phyloP scores from a whole-genome alignment of 2,329 filamentous ascomycete genomes.

The Sclerotinia borealis region DNA sequence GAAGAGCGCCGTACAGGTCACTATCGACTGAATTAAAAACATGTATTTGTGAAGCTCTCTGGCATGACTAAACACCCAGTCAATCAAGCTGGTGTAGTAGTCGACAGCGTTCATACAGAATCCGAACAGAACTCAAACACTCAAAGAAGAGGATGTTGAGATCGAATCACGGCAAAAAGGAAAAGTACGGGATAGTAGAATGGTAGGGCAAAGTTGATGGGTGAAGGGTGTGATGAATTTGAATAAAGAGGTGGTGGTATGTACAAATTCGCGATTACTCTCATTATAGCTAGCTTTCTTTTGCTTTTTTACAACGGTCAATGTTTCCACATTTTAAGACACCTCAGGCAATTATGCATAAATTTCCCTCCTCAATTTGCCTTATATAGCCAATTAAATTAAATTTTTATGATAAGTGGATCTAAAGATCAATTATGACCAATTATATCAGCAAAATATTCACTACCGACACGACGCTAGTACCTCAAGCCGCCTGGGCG shows the following conservation, averaged over 20 bases:
- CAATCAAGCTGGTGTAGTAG: conserved; percentile 29
- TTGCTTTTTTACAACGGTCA: conserved; percentile 4
- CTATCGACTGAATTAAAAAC: conserved; percentile 31
- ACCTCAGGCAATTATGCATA: conserved; percentile 8
- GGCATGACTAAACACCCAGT: conserved; percentile 32
- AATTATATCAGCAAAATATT: not conserved
- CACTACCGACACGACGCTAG: not conserved
- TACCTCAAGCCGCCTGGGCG: not conserved
- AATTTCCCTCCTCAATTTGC: not conserved
- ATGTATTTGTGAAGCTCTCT: conserved; percentile 27
- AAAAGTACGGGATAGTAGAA: not conserved
- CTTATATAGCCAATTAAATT: not conserved
- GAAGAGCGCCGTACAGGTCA: conserved; percentile 30
- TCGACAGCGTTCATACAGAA: conserved; percentile 33
- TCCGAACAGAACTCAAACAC: conserved; percentile 11
- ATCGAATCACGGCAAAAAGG: not conserved
- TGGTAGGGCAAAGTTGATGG: not conserved
- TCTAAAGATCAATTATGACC: not conserved
- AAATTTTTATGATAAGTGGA: too few relatives aligned
- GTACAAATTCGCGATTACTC: not conserved
- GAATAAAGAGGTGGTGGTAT: not conserved
- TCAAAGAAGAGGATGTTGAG: conserved; percentile 12
- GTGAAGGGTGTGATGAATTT: not conserved
- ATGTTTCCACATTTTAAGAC: not conserved
- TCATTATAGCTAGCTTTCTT: not conserved